Base-by-base conservation (phyloP, 305 asterid species). In the Rubia tinctorum region DNA sequence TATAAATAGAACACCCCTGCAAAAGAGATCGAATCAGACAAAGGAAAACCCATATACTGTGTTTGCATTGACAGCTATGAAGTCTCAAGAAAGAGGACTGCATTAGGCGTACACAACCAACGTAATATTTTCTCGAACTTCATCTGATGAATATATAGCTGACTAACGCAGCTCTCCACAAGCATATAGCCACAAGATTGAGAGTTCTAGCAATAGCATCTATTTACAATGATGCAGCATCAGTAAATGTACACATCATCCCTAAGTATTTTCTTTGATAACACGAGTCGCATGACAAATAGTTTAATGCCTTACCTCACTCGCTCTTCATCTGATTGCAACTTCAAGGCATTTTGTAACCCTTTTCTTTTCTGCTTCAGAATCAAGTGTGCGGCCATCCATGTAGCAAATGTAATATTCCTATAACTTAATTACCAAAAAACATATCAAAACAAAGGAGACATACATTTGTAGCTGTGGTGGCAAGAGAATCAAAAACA, bases 291-390 rank as follows among this genome's bases (percentile, higher is more conserved):
- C 44, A 15, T 63, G 45, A n/a, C 44, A 55, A 34, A 39, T 43
- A 11, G 47, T 58, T n/a, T 55, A 23, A 58, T 34, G 34, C 64
- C 63, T 81, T 84, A 93, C 98, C 96, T 94, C 97, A 61, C 97
- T 91, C 40, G 82, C 84, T 86, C 97, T 77, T 80, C 97, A 91
- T 70, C 85, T 83, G 72, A 94, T 88, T 15, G 99, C 97, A 77
- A 97, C 99, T 86, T 94, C 97, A 37, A 94, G 91, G 78, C 99
- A 94, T 86, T 90, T 94, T 79, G 84, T 72, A 75, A 89, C 97
- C 84, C 82, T 91, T 67, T 89, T 89, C 81, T 84, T 94, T 87
- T 94, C 97, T 66, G 71, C 94, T 76, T 85, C 87, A 22, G 84
- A 82, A 44, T 84, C 87, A 20, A 89, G 83, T 10, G 91, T 86